Percentiles rank a stretch among this genome's conserved stretches.
Evolutionary conservation across 129 eudicot species (phyloP).

Genomic region (Logfia minima): DNA sequence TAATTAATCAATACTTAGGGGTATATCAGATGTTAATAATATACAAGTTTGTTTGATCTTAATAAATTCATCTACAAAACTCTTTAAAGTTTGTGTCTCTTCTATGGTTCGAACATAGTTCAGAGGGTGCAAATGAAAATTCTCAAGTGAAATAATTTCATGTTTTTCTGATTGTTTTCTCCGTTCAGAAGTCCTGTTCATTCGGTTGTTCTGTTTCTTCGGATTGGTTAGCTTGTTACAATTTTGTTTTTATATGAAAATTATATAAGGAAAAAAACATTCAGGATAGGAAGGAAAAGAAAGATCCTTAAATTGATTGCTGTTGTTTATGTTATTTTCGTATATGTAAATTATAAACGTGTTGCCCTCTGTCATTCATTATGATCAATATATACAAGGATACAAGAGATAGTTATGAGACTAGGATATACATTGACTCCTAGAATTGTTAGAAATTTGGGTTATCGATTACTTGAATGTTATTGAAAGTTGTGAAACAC

Average conservation of each 20-base stretch:
- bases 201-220: slow-evolving; percentile 46
- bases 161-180: slow-evolving; percentile 19
- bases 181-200: slow-evolving; percentile 42
- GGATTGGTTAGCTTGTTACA: slow-evolving; percentile 7
- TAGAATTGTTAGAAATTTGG: too few species aligned
- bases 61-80: neutral
- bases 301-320: neutral
- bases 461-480: too few species aligned
- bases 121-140: neutral
- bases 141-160: neutral
- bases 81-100: neutral
- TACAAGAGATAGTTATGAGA: neutral
- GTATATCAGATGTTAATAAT: too few species aligned
- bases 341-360: neutral
- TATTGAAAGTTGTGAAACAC: too few species aligned
- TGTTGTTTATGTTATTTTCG: neutral
- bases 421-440: neutral
- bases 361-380: neutral
- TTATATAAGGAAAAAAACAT: too few species aligned
- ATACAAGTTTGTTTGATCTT: too few species aligned
- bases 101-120: neutral
- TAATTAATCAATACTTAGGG: neutral
- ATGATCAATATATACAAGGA: neutral
- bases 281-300: neutral
- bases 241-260: neutral